A percentile compares a stretch with the other conserved stretches of the same genome.
Evolutionary conservation across 2,329 filamentous ascomycete genomes (phyloP).

Genomic region (Trichoderma koningii): DNA sequence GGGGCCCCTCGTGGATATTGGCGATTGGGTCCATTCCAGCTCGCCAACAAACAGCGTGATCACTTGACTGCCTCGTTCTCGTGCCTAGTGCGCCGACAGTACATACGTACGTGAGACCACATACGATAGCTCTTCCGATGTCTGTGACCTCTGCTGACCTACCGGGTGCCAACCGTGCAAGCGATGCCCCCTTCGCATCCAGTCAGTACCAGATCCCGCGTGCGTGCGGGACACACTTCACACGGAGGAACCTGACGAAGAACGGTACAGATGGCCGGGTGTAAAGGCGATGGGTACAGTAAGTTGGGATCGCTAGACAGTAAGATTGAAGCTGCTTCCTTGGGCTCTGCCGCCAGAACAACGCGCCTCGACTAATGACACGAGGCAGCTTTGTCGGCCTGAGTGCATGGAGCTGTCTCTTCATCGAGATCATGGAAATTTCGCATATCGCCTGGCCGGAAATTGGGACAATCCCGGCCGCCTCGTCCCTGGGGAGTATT

Average conservation of each 20-base stretch:
- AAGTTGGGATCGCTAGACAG: background rate
- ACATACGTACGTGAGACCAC: background rate
- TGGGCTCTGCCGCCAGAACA: background rate
- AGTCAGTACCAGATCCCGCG: background rate
- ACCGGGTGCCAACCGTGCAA: constrained; percentile 18
- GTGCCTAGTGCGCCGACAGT: constrained; percentile 12
- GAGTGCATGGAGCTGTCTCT: constrained; percentile 11
- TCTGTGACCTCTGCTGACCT: constrained; percentile 23
- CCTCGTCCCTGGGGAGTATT: background rate
- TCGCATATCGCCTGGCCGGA: constrained; percentile 10
- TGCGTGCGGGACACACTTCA: no score
- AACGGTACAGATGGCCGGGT: background rate
- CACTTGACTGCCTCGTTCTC: constrained; percentile 28
- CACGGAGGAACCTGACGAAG: no score
- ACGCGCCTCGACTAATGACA: background rate
- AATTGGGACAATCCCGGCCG: constrained; percentile 5
- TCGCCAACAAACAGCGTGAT: constrained; percentile 20
- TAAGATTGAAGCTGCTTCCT: background rate
- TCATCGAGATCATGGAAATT: constrained; percentile 17
- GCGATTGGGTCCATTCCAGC: constrained; percentile 15
- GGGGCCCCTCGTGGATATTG: constrained; percentile 7
- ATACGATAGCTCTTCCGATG: background rate
- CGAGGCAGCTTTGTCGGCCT: constrained; percentile 3
- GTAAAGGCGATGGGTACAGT: background rate
- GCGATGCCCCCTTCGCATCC: background rate